Evolutionary conservation across 768 basidiomycete species (phyloP).

Genomic region (Termitomyces sp.): DNA sequence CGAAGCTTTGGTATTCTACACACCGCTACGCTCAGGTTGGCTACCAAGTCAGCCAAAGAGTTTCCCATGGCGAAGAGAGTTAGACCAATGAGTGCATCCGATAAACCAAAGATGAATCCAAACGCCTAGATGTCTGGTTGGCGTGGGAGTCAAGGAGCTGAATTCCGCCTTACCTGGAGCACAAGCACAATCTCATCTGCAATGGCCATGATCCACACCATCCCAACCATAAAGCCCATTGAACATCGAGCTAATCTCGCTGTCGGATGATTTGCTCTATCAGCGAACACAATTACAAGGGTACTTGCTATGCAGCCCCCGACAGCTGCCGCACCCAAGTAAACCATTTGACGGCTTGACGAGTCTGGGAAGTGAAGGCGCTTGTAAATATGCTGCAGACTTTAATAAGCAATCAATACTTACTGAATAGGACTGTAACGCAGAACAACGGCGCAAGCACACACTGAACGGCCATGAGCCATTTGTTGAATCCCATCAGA

Average conservation of each 20-base stretch:
- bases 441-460: constrained; percentile 78
- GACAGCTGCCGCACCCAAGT: constrained; percentile 48
- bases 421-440: constrained; percentile 72
- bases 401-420: constrained; percentile 22
- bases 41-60: constrained; percentile 93
- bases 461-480: constrained; percentile 84
- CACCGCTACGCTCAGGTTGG: constrained; percentile 93
- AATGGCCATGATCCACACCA: constrained; percentile 98
- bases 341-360: constrained; percentile 38
- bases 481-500: constrained; percentile 66
- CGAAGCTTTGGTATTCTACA: constrained; percentile 18
- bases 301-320: constrained; percentile 50
- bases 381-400: not conserved
- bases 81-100: constrained; percentile 94
- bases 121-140: constrained; percentile 57
- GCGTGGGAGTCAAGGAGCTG: not conserved
- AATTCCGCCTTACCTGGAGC: constrained; percentile 56
- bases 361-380: constrained; percentile 31
- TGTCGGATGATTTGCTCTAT: constrained; percentile 50
- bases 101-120: constrained; percentile 91
- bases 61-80: constrained; percentile 98
- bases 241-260: constrained; percentile 72
- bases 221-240: constrained; percentile 85
- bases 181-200: constrained; percentile 94
- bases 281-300: constrained; percentile 55